Percentiles rank a stretch among this genome's conserved stretches.
phyloP scores from a whole-genome alignment of 768 basidiomycete genomes.

The Fomitopsis serialis region DNA sequence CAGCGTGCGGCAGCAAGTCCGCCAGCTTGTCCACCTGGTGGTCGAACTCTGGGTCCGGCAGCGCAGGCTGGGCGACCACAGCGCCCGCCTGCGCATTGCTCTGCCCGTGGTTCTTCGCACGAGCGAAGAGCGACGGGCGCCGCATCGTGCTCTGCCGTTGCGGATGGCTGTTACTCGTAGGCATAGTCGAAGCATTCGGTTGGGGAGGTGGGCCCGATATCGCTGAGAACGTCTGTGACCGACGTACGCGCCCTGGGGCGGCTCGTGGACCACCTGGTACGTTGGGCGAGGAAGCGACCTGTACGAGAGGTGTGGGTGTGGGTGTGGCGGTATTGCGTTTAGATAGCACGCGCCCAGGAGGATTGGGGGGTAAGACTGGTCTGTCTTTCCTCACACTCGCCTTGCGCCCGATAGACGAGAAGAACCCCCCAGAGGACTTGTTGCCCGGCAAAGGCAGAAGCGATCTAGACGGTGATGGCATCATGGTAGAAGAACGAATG shows the following conservation, averaged over 20 bases:
- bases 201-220: slow-evolving; percentile 20
- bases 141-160: slow-evolving; percentile 28
- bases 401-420: slow-evolving; percentile 70
- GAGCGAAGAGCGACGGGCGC: slow-evolving; percentile 27
- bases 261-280: slow-evolving; percentile 76
- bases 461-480: slow-evolving; percentile 28
- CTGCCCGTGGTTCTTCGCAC: slow-evolving; percentile 8
- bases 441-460: slow-evolving; percentile 22
- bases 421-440: slow-evolving; percentile 56
- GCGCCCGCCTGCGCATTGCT: background rate
- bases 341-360: slow-evolving; percentile 30
- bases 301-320: slow-evolving; percentile 22
- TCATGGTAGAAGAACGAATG: slow-evolving; percentile 26
- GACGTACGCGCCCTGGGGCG: slow-evolving; percentile 49
- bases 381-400: slow-evolving; percentile 45
- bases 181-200: slow-evolving; percentile 23
- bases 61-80: slow-evolving; percentile 4
- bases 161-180: slow-evolving; percentile 7
- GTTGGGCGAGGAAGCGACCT: slow-evolving; percentile 37
- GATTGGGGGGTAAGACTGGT: slow-evolving; percentile 21
- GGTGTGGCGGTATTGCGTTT: slow-evolving; percentile 30
- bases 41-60: slow-evolving; percentile 45
- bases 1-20: slow-evolving; percentile 68
- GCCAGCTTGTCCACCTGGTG: slow-evolving; percentile 67
- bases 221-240: slow-evolving; percentile 62